Conservation (phyloP, 2,329 filamentous ascomycete species). For the Pseudonectria foliicola region DNA sequence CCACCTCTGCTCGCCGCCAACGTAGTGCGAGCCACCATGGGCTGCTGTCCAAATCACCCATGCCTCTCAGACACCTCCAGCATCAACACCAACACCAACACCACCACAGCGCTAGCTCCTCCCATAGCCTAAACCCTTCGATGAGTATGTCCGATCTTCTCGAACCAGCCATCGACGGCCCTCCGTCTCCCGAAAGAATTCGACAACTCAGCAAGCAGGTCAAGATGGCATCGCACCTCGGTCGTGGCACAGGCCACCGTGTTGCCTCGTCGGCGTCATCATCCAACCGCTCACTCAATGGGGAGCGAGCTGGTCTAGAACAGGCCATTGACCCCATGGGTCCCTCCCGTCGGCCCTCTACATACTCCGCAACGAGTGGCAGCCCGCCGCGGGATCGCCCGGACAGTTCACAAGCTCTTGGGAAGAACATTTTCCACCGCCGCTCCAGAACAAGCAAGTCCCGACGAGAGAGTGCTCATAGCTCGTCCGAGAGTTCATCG, state of each 20-base stretch:
- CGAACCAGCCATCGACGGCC: slow-evolving; percentile 52
- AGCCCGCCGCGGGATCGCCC: slow-evolving; percentile 47
- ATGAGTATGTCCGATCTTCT: slow-evolving; percentile 37
- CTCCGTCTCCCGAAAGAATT: slow-evolving; percentile 53
- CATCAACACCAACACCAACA: slow-evolving; percentile 1
- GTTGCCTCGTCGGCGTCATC: slow-evolving; percentile 49
- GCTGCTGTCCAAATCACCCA: slow-evolving; percentile 4
- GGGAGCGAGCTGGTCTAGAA: slow-evolving; percentile 44
- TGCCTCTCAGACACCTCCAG: slow-evolving; percentile 5
- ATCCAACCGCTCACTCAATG: slow-evolving; percentile 40
- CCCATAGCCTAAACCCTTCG: slow-evolving; percentile 11
- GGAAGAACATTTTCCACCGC: slow-evolving; percentile 53
- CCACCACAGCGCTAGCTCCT: not conserved
- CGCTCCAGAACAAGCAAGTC: slow-evolving; percentile 38
- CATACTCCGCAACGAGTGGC: slow-evolving; percentile 46
- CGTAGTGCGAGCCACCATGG: slow-evolving; percentile 13
- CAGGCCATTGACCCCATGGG: slow-evolving; percentile 38
- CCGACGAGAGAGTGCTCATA: slow-evolving; percentile 34
- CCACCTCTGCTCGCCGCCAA: slow-evolving; percentile 15
- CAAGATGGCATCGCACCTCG: slow-evolving; percentile 43
- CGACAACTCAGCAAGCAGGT: slow-evolving; percentile 53
- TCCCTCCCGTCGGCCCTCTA: slow-evolving; percentile 50
- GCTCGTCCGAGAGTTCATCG: slow-evolving; percentile 40
- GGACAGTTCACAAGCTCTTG: slow-evolving; percentile 53
- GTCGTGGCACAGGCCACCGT: slow-evolving; percentile 24